These are phyloP conservation scores for Yamadazyma songkhlaensis DNA, from an alignment of 1,139 yeast species.

Conservation along the genomic window DNA sequence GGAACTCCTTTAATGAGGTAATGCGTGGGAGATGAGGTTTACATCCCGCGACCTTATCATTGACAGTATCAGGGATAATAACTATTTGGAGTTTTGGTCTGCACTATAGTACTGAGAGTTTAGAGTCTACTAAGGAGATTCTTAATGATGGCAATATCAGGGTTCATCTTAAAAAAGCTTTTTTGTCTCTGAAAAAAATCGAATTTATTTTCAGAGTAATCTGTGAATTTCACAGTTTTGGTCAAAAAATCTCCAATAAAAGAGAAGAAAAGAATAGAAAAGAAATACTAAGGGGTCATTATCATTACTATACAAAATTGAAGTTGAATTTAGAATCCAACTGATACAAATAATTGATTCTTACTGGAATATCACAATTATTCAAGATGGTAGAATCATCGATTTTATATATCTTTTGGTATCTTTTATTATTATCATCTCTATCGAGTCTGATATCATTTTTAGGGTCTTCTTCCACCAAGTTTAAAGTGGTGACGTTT, in stretches of 20 bases:
- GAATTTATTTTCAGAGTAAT: too few relatives aligned
- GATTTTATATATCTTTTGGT: conserved; percentile 12
- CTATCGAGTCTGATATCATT: conserved; percentile 8
- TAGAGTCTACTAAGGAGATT: too few relatives aligned
- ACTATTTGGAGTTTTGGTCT: too few relatives aligned
- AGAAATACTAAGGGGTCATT: too few relatives aligned
- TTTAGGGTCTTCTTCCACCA: conserved; percentile 9
- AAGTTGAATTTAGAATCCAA: conserved; percentile 6
- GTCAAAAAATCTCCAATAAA: too few relatives aligned
- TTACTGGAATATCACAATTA: conserved; percentile 22
- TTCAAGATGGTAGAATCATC: conserved; percentile 15
- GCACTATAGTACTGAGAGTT: too few relatives aligned
- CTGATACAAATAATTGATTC: conserved; percentile 16
- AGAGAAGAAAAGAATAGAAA: too few relatives aligned
- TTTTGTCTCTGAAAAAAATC: too few relatives aligned
- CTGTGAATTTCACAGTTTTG: too few relatives aligned
- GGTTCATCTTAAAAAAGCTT: too few relatives aligned
- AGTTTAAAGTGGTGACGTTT: not conserved
- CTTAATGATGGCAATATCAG: too few relatives aligned
- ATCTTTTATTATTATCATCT: conserved; percentile 12
- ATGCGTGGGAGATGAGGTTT: not conserved
- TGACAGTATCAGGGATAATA: not conserved
- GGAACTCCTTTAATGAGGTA: not conserved
- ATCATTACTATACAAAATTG: not conserved
- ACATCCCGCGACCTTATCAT: not conserved